These are phyloP conservation scores for Ambrosia trifida DNA, from an alignment of 129 eudicot genomes.

Conservation along the genomic window DNA sequence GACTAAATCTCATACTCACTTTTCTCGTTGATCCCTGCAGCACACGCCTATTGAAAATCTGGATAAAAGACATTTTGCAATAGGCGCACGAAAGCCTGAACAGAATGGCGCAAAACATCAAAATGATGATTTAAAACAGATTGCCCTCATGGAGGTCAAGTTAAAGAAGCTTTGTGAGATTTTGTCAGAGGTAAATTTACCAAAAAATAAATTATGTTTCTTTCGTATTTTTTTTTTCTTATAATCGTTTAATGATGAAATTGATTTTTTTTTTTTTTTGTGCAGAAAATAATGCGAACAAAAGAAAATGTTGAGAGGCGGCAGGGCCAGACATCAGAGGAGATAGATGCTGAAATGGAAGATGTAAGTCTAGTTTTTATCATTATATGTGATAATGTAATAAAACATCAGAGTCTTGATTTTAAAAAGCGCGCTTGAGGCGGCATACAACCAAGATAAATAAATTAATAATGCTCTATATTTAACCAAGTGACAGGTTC, in stretches of 20 bases:
- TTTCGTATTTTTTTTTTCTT: not conserved
- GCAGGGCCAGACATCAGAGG: slow-evolving; percentile 83
- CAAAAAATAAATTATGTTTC: not conserved
- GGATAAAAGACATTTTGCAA: slow-evolving; percentile 82
- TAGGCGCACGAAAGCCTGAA: slow-evolving; percentile 51
- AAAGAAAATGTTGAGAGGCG: slow-evolving; percentile 76
- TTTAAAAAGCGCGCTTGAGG: too few species aligned
- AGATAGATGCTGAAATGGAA: slow-evolving; percentile 79
- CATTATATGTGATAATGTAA: not conserved
- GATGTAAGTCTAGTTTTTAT: slow-evolving; percentile 47
- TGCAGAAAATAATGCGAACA: slow-evolving; percentile 76
- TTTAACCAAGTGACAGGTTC: slow-evolving; percentile 3
- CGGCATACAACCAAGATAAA: too few species aligned
- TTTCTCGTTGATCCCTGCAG: slow-evolving; percentile 37
- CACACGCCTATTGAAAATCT: slow-evolving; percentile 85
- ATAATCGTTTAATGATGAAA: not conserved
- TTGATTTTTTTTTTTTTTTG: not conserved
- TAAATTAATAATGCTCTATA: not conserved
- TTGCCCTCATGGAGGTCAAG: slow-evolving; percentile 78
- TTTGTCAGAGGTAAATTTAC: slow-evolving; percentile 55
- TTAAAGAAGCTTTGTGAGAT: slow-evolving; percentile 67
- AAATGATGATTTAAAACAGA: slow-evolving; percentile 56
- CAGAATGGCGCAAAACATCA: slow-evolving; percentile 54
- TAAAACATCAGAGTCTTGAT: not conserved
- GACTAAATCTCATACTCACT: slow-evolving; percentile 5